Evolutionary conservation across 2,329 filamentous ascomycete species (phyloP), one percentile per base, ranked within the genome.

Genomic region (Alternaria tenuissima): DNA sequence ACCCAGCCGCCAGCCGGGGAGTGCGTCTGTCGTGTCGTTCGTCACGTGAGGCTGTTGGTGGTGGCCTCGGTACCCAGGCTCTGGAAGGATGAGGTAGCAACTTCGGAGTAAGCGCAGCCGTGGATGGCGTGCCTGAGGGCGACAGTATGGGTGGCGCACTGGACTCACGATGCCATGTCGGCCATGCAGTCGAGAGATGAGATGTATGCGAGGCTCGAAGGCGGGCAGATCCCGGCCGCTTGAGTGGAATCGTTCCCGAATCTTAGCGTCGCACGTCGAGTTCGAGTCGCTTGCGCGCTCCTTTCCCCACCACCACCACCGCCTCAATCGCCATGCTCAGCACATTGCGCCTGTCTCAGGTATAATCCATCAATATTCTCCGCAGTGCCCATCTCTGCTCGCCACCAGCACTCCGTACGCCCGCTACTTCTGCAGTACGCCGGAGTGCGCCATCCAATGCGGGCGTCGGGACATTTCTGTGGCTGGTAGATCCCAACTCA

Each of bases 401-500:
- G 64, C 68, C 70, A 69, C 66, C 47, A 56, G 48, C 39, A 62
- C 59, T 66, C 68, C 61, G 65, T 71, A 67, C 70, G 62, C 60
- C 70, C 64, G 66, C 67, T 61, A 62, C 49, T 53, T 57, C 66
- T 70, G 70, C 69, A 42, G 69, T 67, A 57, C 61, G 52, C 61
- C 61, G 63, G 71, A 60, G 71, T 77, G 70, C 75, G 71, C 71
- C 73, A 73, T 72, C 55, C 58, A 59, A 60, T 60, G 65, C 63
- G 55, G 59, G 57, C 52, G 47, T 67, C 69, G 71, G 73, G 69
- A 67, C 39, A 68, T 75, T 74, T 66, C 69, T 71, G 73, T 75
- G 75, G 70, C 75, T 76, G 72, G 73, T 69, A 70, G 71, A 75
- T 76, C 71, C 66, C 72, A 67, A 59, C 65, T 68, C 57, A 62